Base-by-base conservation (phyloP, 129 eudicot species). In the Tagetes erecta region DNA sequence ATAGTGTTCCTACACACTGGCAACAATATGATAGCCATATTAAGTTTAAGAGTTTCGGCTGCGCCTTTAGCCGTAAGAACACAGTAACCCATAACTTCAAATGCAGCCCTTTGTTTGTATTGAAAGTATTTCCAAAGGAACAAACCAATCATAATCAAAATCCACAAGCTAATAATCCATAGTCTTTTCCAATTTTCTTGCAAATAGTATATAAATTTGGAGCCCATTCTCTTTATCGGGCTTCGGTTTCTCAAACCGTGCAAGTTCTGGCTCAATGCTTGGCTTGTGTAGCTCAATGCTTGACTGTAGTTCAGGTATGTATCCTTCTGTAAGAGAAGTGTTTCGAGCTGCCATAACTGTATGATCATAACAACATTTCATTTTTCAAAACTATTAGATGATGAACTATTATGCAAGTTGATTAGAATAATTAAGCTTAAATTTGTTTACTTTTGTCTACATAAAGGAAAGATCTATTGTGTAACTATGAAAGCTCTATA, bases 311-410 rank as follows among this genome's bases (percentile, higher is more conserved):
- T 91, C 63, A 95, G 74, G 86, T 95, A 95, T 9, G 97, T 88
- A 83, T 95, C 99, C 78, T 95, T 95, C 45, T 95, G 99, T 9
- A 95, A 84, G 35, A 95, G 82, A 68, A 95, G 96, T 82, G 99
- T 95, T 88, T 95, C 99, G 80, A 95, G 88, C 81, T 95, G 99
- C 99, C 99, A 95, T 75, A 95, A 74, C 99, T 95, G 96, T 83
- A 83, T 50, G 30, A 74, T 68, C 74, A 75, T 56, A 60, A 73
- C 63, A 52, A 73, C 36, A 51, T 6, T 27, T 37, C 40, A 30
- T n/a, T n/a, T 38, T 65, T 8, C 52, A 66, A 41, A 42, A 1
- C 30, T 67, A 44, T 27, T 65, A 14, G 35, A 27, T 8, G 20
- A 63, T 35, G 6, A 33, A 34, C 1, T 38, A 10, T 35, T 36